Evolutionary conservation across 257 asterid species (phyloP).

Genomic region (Solanum etuberosum): DNA sequence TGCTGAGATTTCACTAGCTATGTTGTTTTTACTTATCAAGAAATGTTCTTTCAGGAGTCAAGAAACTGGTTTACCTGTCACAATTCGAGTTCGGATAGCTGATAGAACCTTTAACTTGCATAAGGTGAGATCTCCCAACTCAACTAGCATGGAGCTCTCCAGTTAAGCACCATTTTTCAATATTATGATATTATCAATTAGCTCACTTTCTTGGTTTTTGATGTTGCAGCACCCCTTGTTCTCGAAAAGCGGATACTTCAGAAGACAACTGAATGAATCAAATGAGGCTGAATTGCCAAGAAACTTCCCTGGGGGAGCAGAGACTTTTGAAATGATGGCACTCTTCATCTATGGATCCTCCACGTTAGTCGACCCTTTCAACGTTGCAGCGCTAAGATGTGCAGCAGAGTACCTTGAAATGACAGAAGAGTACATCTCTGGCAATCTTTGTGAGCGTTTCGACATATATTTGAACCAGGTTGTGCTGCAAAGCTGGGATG

Average conservation of each 20-base stretch:
- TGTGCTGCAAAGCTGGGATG: slow-evolving; percentile 59
- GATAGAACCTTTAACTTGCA: slow-evolving; percentile 54
- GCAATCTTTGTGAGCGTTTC: slow-evolving; percentile 50
- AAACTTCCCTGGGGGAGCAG: slow-evolving; percentile 59
- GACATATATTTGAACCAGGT: slow-evolving; percentile 70
- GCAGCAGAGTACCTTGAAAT: slow-evolving; percentile 60
- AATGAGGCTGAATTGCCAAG: slow-evolving; percentile 42
- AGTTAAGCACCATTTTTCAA: background rate
- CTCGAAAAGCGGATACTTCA: slow-evolving; percentile 54
- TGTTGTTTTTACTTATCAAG: background rate
- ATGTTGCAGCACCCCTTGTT: slow-evolving; percentile 39
- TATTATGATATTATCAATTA: background rate
- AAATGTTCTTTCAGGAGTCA: slow-evolving; percentile 41
- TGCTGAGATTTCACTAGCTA: background rate
- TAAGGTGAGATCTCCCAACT: slow-evolving; percentile 28
- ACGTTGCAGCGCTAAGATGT: slow-evolving; percentile 55
- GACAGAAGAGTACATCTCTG: slow-evolving; percentile 35
- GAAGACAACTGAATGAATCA: slow-evolving; percentile 35
- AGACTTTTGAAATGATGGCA: slow-evolving; percentile 51
- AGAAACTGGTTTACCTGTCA: slow-evolving; percentile 58
- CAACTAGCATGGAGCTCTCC: background rate
- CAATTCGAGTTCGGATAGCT: slow-evolving; percentile 39
- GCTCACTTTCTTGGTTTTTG: background rate
- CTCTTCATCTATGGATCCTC: slow-evolving; percentile 67
- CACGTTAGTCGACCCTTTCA: slow-evolving; percentile 44